A percentile compares a stretch with the other conserved stretches of the same genome.
Evolutionary conservation across 2,329 filamentous ascomycete genomes (phyloP).

Genomic region (Parascedosporium putredinis): DNA sequence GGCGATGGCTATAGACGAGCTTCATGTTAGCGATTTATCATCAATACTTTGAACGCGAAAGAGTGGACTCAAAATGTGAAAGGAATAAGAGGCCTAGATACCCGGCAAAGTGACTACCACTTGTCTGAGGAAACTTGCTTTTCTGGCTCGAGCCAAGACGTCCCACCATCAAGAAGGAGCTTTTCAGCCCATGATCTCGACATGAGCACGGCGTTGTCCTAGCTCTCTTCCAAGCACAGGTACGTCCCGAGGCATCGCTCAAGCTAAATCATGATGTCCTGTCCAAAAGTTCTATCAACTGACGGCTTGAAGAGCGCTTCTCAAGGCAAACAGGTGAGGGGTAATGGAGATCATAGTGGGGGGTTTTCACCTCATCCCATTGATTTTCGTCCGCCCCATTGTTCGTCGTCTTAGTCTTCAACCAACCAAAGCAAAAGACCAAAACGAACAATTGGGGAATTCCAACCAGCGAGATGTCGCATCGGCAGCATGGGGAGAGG

Average conservation of each 20-base stretch:
- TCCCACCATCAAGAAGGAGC: no score
- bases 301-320: no score
- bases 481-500: not conserved
- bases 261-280: no score
- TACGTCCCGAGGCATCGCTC: no score
- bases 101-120: not conserved
- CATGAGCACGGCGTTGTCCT: no score
- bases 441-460: not conserved
- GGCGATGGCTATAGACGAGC: constrained; percentile 49
- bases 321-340: no score
- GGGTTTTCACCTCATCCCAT: not conserved
- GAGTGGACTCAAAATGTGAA: not conserved
- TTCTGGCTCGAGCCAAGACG: no score
- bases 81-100: not conserved
- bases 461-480: not conserved
- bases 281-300: no score
- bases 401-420: not conserved
- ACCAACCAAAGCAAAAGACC: no score
- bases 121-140: no score
- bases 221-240: no score
- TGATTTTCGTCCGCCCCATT: not conserved
- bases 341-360: not conserved
- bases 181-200: no score
- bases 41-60: not conserved
- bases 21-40: not conserved